Conservation (phyloP, 2,329 filamentous ascomycete species). For the Uncinocarpus reesii region DNA sequence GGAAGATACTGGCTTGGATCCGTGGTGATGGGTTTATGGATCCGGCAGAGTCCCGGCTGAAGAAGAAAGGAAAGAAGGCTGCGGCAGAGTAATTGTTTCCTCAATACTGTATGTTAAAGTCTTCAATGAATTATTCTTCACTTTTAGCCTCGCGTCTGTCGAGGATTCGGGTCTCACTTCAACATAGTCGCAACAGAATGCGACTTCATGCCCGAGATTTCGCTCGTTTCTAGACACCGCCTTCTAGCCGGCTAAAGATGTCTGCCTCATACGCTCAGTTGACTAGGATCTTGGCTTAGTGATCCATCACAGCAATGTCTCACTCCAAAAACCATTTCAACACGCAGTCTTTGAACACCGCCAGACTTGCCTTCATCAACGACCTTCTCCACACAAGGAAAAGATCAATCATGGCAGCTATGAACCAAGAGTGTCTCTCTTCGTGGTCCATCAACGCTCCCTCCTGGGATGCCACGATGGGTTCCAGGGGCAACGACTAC, state of each 20-base stretch:
- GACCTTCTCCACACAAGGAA: background rate
- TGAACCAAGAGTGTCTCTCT: background rate
- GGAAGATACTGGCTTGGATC: conserved; percentile 64
- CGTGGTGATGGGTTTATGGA: conserved; percentile 67
- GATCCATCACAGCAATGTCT: too few species aligned
- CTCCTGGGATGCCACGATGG: conserved; percentile 37
- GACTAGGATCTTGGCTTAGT: too few species aligned
- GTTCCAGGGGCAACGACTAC: conserved; percentile 37
- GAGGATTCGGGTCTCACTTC: too few species aligned
- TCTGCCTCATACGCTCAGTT: too few species aligned
- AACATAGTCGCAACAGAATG: too few species aligned
- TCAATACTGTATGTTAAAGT: too few species aligned
- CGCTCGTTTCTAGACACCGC: too few species aligned
- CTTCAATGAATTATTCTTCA: too few species aligned
- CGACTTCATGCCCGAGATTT: too few species aligned
- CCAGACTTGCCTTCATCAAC: background rate
- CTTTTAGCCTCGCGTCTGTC: too few species aligned
- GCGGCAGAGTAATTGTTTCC: conserved; percentile 10
- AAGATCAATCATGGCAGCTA: background rate
- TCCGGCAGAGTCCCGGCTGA: conserved; percentile 44
- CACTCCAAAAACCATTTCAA: background rate
- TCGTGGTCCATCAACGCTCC: conserved; percentile 37
- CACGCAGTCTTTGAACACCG: too few species aligned
- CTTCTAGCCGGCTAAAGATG: too few species aligned
- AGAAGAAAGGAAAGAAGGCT: conserved; percentile 27